Conservation (phyloP, 441 rosid genomes). For the Pelargonium myrrhifolium region DNA sequence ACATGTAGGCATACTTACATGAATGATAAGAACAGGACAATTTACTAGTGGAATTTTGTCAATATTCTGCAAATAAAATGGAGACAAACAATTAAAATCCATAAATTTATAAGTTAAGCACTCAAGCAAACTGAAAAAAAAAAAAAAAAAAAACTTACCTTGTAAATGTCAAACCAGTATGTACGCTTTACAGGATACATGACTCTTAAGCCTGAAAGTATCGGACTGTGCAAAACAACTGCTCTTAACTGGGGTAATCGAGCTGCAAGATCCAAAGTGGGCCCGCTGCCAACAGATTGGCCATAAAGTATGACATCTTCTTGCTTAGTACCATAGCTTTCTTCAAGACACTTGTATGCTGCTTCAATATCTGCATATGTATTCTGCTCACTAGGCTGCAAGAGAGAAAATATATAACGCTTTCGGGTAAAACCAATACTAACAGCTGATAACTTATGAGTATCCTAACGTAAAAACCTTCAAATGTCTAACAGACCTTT, state of each 20-base stretch:
- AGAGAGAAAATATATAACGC: slow-evolving; percentile 14
- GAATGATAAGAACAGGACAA: slow-evolving; percentile 83
- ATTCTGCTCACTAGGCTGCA: slow-evolving; percentile 88
- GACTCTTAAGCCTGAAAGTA: slow-evolving; percentile 89
- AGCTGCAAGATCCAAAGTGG: slow-evolving; percentile 82
- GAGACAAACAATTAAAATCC: neutral
- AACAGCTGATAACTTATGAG: neutral
- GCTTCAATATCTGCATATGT: slow-evolving; percentile 96
- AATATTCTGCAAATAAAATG: slow-evolving; percentile 63
- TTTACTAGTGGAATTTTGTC: slow-evolving; percentile 89
- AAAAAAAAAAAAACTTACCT: slow-evolving; percentile 36
- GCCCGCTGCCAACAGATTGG: no score
- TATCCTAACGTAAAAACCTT: slow-evolving; percentile 6
- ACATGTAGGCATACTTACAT: slow-evolving; percentile 44
- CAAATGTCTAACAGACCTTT: slow-evolving; percentile 47
- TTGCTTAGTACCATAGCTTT: slow-evolving; percentile 76
- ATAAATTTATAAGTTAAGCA: slow-evolving; percentile 8
- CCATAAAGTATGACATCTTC: slow-evolving; percentile 88
- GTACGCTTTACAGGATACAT: slow-evolving; percentile 91
- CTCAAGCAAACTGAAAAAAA: slow-evolving; percentile 2
- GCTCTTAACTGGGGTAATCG: slow-evolving; percentile 67
- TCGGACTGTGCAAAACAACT: slow-evolving; percentile 92
- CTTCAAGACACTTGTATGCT: slow-evolving; percentile 81
- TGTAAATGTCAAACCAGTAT: slow-evolving; percentile 94
- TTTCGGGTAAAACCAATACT: neutral